Percentiles rank a stretch among this genome's conserved stretches.
Evolutionary conservation across 148 eudicot genomes (phyloP).

Genomic region (Dysphania ambrosioides): DNA sequence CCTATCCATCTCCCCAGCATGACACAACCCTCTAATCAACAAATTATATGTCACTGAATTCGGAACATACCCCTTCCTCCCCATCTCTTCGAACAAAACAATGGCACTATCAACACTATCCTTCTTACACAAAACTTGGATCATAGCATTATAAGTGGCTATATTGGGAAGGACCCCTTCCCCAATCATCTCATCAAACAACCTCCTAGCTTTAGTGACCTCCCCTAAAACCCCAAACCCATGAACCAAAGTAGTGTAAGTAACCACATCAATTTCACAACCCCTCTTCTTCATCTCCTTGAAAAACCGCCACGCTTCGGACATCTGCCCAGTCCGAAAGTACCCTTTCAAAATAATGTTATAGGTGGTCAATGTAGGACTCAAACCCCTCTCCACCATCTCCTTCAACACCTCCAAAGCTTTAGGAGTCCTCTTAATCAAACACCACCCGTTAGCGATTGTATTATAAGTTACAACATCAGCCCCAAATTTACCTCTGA

Average conservation of each 20-base stretch:
- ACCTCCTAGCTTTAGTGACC: conserved; percentile 54
- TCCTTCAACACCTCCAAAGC: conserved; percentile 81
- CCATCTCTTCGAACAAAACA: conserved; percentile 62
- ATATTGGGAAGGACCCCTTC: conserved; percentile 79
- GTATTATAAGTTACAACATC: conserved; percentile 80
- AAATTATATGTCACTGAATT: conserved; percentile 66
- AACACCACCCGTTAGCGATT: conserved; percentile 87
- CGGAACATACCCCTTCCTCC: conserved; percentile 70
- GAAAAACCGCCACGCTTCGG: conserved; percentile 86
- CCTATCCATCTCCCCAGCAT: conserved; percentile 58
- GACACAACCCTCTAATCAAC: conserved; percentile 83
- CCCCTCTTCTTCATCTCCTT: conserved; percentile 75
- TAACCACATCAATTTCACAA: conserved; percentile 72
- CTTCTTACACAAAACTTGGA: conserved; percentile 89
- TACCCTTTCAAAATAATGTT: conserved; percentile 78
- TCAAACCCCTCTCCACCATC: conserved; percentile 77
- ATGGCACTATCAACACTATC: conserved; percentile 69
- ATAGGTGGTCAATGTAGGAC: conserved; percentile 57
- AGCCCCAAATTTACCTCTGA: conserved; percentile 49
- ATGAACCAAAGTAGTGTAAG: conserved; percentile 80
- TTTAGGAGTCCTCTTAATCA: conserved; percentile 55
- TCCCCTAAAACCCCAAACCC: conserved; percentile 89
- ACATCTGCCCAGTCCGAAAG: conserved; percentile 52
- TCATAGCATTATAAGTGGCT: conserved; percentile 81
- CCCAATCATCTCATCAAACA: conserved; percentile 72